These are phyloP conservation scores for Globisporangium iwayamae DNA, from an alignment of 352 stramenopile species.

Conservation along the genomic window DNA sequence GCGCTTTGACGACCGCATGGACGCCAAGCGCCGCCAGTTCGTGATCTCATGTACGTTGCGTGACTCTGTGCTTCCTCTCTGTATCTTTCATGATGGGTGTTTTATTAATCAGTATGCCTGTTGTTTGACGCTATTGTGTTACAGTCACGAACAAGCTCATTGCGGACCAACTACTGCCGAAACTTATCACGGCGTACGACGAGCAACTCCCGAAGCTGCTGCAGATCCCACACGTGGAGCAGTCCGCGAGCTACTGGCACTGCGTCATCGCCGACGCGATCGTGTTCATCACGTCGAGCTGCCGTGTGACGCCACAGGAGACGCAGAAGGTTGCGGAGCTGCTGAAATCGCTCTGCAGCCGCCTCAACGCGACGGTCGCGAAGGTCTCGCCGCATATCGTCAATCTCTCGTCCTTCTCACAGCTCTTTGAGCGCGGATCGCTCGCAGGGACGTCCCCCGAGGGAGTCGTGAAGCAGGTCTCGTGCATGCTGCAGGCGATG, in stretches of 20 bases:
- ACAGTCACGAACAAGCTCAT: constrained; percentile 66
- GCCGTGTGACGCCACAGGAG: constrained; percentile 45
- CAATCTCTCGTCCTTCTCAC: constrained; percentile 69
- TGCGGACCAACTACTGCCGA: constrained; percentile 39
- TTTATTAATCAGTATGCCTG: not conserved
- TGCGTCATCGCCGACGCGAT: constrained; percentile 65
- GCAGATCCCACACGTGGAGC: constrained; percentile 50
- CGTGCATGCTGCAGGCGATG: constrained; percentile 74
- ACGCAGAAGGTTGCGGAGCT: constrained; percentile 47
- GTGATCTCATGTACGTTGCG: constrained; percentile 37
- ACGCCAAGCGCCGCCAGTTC: constrained; percentile 58
- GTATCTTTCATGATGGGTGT: not conserved
- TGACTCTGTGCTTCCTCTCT: not conserved
- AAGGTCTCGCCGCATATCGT: constrained; percentile 83
- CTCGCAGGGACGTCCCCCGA: constrained; percentile 59
- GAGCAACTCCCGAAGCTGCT: constrained; percentile 51
- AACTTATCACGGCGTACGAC: constrained; percentile 47
- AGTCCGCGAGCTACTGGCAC: constrained; percentile 77
- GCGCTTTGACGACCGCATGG: constrained; percentile 52
- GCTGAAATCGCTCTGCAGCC: constrained; percentile 52
- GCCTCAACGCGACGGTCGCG: constrained; percentile 50
- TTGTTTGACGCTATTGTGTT: not conserved
- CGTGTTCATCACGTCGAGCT: constrained; percentile 59
- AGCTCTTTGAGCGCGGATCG: constrained; percentile 70
- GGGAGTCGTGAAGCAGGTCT: constrained; percentile 66